Evolutionary conservation across 208 protist genomes (phyloP).

Genomic region (Borovskyia barvae): DNA sequence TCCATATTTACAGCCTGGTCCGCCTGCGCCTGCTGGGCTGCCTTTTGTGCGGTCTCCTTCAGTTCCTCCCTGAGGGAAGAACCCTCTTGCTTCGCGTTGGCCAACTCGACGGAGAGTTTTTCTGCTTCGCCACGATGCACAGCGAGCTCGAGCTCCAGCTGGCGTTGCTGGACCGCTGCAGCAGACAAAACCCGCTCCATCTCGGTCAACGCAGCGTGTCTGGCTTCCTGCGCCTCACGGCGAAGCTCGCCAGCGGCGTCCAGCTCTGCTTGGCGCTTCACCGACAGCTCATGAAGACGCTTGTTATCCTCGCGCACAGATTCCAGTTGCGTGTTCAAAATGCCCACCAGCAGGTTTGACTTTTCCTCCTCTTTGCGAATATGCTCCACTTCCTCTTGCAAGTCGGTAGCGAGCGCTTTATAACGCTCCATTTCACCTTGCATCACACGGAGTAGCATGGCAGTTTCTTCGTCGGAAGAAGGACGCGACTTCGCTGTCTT

Average conservation of each 20-base stretch:
- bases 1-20: constrained; percentile 69
- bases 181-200: constrained; percentile 44
- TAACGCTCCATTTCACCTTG: constrained; percentile 76
- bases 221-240: constrained; percentile 38
- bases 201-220: constrained; percentile 38
- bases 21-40: constrained; percentile 66
- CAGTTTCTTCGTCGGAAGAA: constrained; percentile 65
- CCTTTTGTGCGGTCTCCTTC: constrained; percentile 35
- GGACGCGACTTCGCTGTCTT: constrained; percentile 9
- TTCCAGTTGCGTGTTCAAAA: constrained; percentile 87
- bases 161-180: constrained; percentile 59
- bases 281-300: constrained; percentile 50
- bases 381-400: constrained; percentile 60
- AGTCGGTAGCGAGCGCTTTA: constrained; percentile 49
- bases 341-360: constrained; percentile 71
- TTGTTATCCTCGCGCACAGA: constrained; percentile 73
- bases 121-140: constrained; percentile 70
- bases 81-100: constrained; percentile 29
- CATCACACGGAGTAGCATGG: constrained; percentile 75
- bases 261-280: constrained; percentile 41
- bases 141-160: constrained; percentile 72
- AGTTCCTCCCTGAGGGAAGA: constrained; percentile 24
- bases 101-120: constrained; percentile 49
- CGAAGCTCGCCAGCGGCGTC: constrained; percentile 49
- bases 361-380: constrained; percentile 83